Conservation (phyloP, 2,329 filamentous ascomycete species). For the Colletotrichum sp. region DNA sequence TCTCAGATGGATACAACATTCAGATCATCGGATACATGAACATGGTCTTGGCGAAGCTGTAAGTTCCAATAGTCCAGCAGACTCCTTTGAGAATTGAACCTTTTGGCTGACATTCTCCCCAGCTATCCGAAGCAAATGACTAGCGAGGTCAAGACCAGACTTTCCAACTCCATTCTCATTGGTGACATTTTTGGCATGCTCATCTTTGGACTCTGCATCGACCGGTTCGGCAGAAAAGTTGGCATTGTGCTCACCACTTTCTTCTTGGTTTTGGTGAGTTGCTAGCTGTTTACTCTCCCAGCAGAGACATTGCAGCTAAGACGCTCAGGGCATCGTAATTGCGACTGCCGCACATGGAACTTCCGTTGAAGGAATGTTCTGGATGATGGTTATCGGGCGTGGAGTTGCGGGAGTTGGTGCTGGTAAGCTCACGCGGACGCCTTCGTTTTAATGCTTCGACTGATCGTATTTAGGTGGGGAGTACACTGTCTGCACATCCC, state of each 20-base stretch:
- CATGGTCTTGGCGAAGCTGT: constrained; percentile 32
- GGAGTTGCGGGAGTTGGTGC: constrained; percentile 52
- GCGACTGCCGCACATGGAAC: constrained; percentile 46
- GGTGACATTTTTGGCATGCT: constrained; percentile 47
- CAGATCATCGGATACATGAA: constrained; percentile 38
- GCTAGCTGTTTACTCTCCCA: fast-evolving
- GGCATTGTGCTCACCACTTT: constrained; percentile 50
- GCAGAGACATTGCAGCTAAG: not conserved
- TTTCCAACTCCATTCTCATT: constrained; percentile 43
- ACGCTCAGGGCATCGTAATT: constrained; percentile 39
- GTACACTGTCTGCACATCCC: constrained; percentile 32
- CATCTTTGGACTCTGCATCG: constrained; percentile 44
- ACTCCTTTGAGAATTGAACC: fast-evolving
- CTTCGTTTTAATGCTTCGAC: not conserved
- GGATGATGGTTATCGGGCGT: constrained; percentile 54
- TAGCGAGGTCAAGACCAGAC: constrained; percentile 36
- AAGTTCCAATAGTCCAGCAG: fast-evolving
- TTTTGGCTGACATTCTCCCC: not conserved
- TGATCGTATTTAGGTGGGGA: constrained; percentile 24
- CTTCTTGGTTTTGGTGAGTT: constrained; percentile 42
- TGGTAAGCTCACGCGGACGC: constrained; percentile 27
- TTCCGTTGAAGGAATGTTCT: constrained; percentile 50
- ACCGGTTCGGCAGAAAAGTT: constrained; percentile 48
- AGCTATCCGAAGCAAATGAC: constrained; percentile 34
- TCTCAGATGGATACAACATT: constrained; percentile 39